Evolutionary conservation across 2,329 filamentous ascomycete genomes (phyloP).

Genomic region (Delphinella strobiligena): DNA sequence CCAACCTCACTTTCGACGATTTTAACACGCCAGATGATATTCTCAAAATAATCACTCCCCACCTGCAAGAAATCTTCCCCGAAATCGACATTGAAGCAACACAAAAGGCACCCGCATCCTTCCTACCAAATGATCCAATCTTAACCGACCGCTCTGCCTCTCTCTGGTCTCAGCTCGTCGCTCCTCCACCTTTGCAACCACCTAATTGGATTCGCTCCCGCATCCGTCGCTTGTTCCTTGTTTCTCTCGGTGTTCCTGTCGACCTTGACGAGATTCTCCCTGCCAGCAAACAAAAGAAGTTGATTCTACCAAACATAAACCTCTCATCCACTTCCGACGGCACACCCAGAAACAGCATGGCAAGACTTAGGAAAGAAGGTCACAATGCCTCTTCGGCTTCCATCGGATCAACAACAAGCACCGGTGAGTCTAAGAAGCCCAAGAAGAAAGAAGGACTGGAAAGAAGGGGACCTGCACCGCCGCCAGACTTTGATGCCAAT

Average conservation of each 20-base stretch:
- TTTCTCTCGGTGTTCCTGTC: conserved; percentile 89
- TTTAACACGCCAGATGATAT: conserved; percentile 42
- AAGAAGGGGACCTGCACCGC: conserved; percentile 46
- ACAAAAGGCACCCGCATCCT: conserved; percentile 19
- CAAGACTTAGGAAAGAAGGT: not conserved
- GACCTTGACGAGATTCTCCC: conserved; percentile 96
- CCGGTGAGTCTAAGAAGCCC: conserved; percentile 12
- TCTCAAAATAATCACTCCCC: conserved; percentile 47
- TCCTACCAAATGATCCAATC: conserved; percentile 41
- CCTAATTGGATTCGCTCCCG: conserved; percentile 97
- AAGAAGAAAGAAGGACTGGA: conserved; percentile 16
- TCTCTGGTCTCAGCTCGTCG: conserved; percentile 91
- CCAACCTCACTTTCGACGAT: conserved; percentile 8
- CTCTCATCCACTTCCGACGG: conserved; percentile 19
- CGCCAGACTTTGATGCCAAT: conserved; percentile 68
- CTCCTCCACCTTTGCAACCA: conserved; percentile 84
- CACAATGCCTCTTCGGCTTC: conserved; percentile 20
- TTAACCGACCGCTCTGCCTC: conserved; percentile 78
- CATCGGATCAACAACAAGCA: conserved; percentile 16
- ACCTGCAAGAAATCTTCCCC: conserved; percentile 55
- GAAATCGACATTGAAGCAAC: conserved; percentile 27
- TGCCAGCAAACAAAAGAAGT: conserved; percentile 94
- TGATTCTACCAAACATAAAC: conserved; percentile 72
- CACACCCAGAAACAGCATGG: conserved; percentile 3
- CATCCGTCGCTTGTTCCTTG: conserved; percentile 86